Percentiles rank a stretch among this genome's conserved stretches.
Conservation (phyloP, 768 basidiomycete species). For the Podaxis rugospora region DNA sequence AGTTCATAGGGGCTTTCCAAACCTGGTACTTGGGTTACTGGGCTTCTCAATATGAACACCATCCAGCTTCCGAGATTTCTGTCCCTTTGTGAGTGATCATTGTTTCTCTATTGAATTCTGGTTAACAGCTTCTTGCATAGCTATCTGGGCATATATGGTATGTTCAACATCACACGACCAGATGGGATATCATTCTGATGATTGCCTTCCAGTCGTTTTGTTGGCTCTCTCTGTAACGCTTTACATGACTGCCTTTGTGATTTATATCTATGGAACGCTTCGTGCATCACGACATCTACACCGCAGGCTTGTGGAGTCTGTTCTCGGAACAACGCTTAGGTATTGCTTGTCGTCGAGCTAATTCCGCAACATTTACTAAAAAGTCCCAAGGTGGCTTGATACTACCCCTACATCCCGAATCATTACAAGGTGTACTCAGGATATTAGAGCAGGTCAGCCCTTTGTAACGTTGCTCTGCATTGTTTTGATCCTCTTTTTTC, state of each 20-base stretch:
- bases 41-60: conserved; percentile 36
- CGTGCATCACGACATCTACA: conserved; percentile 53
- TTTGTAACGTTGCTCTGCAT: not conserved
- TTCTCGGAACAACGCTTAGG: conserved; percentile 59
- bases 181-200: not conserved
- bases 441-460: conserved; percentile 40
- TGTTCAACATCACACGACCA: not conserved
- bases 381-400: conserved; percentile 36
- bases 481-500: conserved; percentile 8
- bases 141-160: conserved; percentile 40
- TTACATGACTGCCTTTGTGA: conserved; percentile 30
- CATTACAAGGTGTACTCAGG: conserved; percentile 59
- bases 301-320: conserved; percentile 40
- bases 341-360: conserved; percentile 15
- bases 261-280: conserved; percentile 42
- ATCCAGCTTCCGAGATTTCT: conserved; percentile 26
- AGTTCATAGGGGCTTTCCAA: conserved; percentile 25
- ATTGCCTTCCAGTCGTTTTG: not conserved
- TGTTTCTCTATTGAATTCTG: conserved; percentile 13
- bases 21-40: conserved; percentile 45
- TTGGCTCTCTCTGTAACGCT: conserved; percentile 14
- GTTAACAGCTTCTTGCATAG: conserved; percentile 21
- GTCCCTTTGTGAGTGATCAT: conserved; percentile 29
- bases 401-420: conserved; percentile 43
- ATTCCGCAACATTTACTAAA: not conserved